Evolutionary conservation across 2,329 filamentous ascomycete species (phyloP).

Genomic region (Fusarium sp.): DNA sequence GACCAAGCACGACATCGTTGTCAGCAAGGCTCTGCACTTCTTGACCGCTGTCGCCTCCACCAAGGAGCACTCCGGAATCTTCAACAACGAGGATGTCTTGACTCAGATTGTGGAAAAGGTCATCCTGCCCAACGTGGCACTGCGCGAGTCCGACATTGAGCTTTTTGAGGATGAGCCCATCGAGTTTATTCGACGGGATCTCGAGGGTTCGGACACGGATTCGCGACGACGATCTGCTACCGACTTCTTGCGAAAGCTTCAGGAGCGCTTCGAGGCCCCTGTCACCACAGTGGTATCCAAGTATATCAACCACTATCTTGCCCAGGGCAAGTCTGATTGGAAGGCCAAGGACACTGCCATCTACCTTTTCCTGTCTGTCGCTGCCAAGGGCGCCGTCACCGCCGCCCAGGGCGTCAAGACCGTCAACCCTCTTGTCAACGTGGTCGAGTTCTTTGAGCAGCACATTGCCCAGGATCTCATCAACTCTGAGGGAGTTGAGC

Average conservation of each 20-base stretch:
- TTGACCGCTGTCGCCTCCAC: constrained; percentile 88
- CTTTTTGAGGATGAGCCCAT: constrained; percentile 99
- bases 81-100: constrained; percentile 84
- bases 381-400: constrained; percentile 90
- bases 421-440: constrained; percentile 87
- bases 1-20: constrained; percentile 93
- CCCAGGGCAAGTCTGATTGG: constrained; percentile 87
- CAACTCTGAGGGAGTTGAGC: constrained; percentile 74
- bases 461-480: constrained; percentile 92
- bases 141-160: constrained; percentile 94
- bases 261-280: constrained; percentile 86
- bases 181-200: constrained; percentile 93
- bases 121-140: constrained; percentile 89
- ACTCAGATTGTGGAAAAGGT: constrained; percentile 95
- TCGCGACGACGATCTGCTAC: constrained; percentile 92
- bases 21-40: constrained; percentile 95
- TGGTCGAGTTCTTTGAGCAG: constrained; percentile 94
- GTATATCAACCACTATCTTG: constrained; percentile 89
- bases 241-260: constrained; percentile 90
- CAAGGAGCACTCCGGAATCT: constrained; percentile 81
- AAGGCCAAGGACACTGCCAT: constrained; percentile 98
- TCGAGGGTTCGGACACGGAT: constrained; percentile 96
- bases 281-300: constrained; percentile 89
- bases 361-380: constrained; percentile 94
- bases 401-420: constrained; percentile 90